Evolutionary conservation across 2,329 filamentous ascomycete genomes (phyloP).

Genomic region (Penicillium thymicola): DNA sequence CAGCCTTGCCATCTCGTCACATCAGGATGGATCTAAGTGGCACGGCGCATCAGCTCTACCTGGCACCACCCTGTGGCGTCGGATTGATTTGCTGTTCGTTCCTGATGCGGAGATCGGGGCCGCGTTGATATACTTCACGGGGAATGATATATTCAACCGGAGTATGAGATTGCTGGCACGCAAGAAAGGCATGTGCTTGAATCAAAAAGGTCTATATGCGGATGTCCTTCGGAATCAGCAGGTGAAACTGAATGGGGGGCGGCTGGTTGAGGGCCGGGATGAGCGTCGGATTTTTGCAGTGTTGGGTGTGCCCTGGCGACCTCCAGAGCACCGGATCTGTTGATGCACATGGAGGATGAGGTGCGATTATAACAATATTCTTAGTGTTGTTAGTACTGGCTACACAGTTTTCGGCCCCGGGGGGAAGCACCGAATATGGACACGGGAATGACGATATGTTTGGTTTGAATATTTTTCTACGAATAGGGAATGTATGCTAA

Average conservation of each 20-base stretch:
- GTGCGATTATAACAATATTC: background rate
- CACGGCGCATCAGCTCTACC: slow-evolving; percentile 79
- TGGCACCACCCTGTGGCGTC: slow-evolving; percentile 61
- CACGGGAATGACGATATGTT: background rate
- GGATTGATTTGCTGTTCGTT: slow-evolving; percentile 81
- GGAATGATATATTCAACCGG: slow-evolving; percentile 91
- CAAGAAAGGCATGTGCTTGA: slow-evolving; percentile 78
- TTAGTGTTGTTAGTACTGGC: background rate
- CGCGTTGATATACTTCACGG: slow-evolving; percentile 90
- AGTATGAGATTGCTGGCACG: slow-evolving; percentile 76
- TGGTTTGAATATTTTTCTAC: background rate
- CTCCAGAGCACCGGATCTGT: slow-evolving; percentile 72
- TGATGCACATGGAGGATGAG: slow-evolving; percentile 36
- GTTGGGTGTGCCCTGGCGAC: slow-evolving; percentile 79
- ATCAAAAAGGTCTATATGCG: slow-evolving; percentile 75
- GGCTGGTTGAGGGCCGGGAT: slow-evolving; percentile 67
- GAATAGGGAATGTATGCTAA: background rate
- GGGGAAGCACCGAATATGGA: background rate
- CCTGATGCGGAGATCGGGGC: slow-evolving; percentile 76
- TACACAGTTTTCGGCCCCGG: background rate
- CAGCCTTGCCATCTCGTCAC: slow-evolving; percentile 59
- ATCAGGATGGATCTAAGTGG: slow-evolving; percentile 71
- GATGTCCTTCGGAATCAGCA: slow-evolving; percentile 62
- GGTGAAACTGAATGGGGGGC: slow-evolving; percentile 63
- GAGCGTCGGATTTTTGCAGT: slow-evolving; percentile 79